A percentile compares a stretch with the other conserved stretches of the same genome.
phyloP scores from a whole-genome alignment of 1,284 basidiomycete species.

The Prillingera fragicola region DNA sequence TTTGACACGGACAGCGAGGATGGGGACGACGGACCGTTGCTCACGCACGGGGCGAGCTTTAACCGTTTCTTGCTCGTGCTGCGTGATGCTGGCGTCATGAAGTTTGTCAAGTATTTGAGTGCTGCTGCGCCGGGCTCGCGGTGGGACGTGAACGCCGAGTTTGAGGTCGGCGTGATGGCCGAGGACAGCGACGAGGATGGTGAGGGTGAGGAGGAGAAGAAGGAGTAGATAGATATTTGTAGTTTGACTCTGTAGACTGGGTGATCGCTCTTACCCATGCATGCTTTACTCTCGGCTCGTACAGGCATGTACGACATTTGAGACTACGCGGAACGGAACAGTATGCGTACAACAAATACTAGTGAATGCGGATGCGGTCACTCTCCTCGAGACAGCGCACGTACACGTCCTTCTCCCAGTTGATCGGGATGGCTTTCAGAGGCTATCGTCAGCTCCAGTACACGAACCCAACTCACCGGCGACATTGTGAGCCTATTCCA shows the following conservation, averaged over 20 bases:
- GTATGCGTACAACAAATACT: too few relatives aligned
- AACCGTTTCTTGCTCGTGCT: constrained; percentile 85
- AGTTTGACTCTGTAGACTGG: too few relatives aligned
- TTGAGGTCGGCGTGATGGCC: constrained; percentile 60
- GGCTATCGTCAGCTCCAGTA: constrained; percentile 17
- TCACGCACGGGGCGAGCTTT: constrained; percentile 85
- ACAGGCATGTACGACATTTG: too few relatives aligned
- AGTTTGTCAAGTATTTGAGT: constrained; percentile 89
- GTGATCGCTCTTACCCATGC: too few relatives aligned
- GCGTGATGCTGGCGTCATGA: constrained; percentile 87
- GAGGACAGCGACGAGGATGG: constrained; percentile 47
- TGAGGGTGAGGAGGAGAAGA: constrained; percentile 12
- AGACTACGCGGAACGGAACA: too few relatives aligned
- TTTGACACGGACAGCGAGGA: constrained; percentile 53
- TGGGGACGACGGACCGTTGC: constrained; percentile 71
- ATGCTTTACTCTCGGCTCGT: too few relatives aligned
- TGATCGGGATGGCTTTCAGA: constrained; percentile 32
- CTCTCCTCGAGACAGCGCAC: constrained; percentile 42
- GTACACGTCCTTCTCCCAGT: constrained; percentile 36
- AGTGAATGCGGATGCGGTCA: constrained; percentile 29
- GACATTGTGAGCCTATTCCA: constrained; percentile 42
- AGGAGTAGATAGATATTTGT: too few relatives aligned
- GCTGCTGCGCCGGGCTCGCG: constrained; percentile 76
- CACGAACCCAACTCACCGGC: neutral
- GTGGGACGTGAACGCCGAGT: constrained; percentile 87